phyloP scores from a whole-genome alignment of 495 filamentous ascomycete species.

The Sporormia fimetaria region DNA sequence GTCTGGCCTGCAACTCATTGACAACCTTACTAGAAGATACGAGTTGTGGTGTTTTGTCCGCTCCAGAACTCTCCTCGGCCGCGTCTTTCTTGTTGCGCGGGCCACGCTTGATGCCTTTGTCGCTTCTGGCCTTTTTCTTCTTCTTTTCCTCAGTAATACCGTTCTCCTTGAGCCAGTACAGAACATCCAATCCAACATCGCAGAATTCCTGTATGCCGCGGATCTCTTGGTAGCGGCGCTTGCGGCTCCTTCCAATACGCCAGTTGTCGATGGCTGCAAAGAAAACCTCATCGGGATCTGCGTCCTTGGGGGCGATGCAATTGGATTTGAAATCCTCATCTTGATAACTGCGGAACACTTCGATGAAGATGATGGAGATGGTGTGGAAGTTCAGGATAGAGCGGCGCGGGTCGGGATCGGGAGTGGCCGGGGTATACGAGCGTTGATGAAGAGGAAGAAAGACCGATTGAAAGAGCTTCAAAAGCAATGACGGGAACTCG shows the following conservation, averaged over 20 bases:
- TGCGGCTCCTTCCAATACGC: constrained; percentile 6
- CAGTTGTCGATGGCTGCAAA: constrained; percentile 10
- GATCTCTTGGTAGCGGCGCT: constrained; percentile 1
- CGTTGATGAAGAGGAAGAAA: constrained; percentile 15
- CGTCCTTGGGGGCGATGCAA: not conserved
- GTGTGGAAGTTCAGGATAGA: constrained; percentile 20
- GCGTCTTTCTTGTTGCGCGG: not conserved
- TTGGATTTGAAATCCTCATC: not conserved
- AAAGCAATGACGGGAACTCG: constrained; percentile 1
- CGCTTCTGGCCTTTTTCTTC: not conserved
- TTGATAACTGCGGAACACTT: not conserved
- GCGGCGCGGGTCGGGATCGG: not conserved
- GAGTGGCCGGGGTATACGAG: not conserved
- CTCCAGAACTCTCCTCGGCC: not conserved
- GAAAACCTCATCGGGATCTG: constrained; percentile 8
- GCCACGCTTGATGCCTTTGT: constrained; percentile 14
- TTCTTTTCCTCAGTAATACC: not conserved
- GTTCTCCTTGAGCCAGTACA: constrained; percentile 12
- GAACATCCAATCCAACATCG: constrained; percentile 8
- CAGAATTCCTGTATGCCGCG: constrained; percentile 20
- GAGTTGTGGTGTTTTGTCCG: too few relatives aligned
- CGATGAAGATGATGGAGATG: constrained; percentile 8
- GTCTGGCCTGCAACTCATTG: too few relatives aligned
- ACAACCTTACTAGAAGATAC: too few relatives aligned
- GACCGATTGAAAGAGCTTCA: constrained; percentile 2